A percentile compares a stretch with the other conserved stretches of the same genome.
phyloP scores from a whole-genome alignment of 2,329 filamentous ascomycete species.

The Lachnum nothofagi region DNA sequence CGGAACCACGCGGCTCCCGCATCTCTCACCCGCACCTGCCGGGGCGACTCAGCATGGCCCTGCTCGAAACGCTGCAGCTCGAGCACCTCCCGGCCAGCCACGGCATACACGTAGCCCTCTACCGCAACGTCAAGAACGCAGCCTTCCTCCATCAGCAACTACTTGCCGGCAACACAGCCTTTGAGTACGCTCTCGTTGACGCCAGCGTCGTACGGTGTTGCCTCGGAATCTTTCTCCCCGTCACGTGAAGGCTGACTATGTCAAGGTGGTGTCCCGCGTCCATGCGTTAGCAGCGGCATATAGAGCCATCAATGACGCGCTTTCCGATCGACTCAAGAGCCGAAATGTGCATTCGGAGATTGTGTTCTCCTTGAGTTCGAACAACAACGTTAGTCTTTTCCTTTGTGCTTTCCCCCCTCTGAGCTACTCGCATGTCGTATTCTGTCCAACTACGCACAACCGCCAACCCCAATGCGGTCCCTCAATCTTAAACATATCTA shows the following conservation, averaged over 20 bases:
- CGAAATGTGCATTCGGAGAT: constrained; percentile 53
- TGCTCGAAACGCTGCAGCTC: constrained; percentile 59
- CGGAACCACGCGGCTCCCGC: constrained; percentile 3
- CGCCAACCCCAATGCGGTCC: too few species aligned
- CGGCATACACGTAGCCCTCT: constrained; percentile 68
- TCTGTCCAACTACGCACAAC: too few species aligned
- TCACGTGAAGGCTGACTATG: constrained; percentile 16
- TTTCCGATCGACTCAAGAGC: constrained; percentile 40
- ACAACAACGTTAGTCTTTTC: constrained; percentile 45
- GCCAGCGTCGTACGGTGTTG: constrained; percentile 63
- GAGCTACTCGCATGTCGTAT: too few species aligned
- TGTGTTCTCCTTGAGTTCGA: constrained; percentile 49
- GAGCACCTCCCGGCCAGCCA: constrained; percentile 68
- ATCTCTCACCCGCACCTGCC: constrained; percentile 1
- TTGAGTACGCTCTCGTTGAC: constrained; percentile 92
- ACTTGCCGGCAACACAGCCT: constrained; percentile 74
- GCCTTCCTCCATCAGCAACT: constrained; percentile 76
- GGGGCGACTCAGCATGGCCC: constrained; percentile 37
- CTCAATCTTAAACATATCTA: too few species aligned
- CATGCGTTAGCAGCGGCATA: constrained; percentile 48
- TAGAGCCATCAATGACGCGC: constrained; percentile 44
- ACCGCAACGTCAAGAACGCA: constrained; percentile 71
- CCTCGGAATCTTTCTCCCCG: neutral
- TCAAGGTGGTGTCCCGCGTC: constrained; percentile 42
- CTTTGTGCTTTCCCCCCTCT: too few species aligned